Evolutionary conservation across 2,329 filamentous ascomycete species (phyloP), one percentile per base, ranked within the genome.

Genomic region (Trichocomaceae sp.): DNA sequence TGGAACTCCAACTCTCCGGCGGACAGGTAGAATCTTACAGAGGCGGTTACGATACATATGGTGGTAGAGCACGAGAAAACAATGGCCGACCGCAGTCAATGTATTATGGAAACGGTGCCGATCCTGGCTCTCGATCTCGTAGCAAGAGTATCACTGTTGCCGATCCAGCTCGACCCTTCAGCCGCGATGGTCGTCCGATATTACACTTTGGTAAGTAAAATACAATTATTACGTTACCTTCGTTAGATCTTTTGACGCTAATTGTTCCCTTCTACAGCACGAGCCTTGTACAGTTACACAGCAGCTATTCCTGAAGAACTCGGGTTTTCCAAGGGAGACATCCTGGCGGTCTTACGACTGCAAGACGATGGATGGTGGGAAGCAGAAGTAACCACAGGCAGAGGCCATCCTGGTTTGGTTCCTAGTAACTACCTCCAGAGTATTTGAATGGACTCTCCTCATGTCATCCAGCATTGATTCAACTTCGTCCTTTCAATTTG

Each of bases 351-450:
- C 13, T 77, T 96, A 47, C 82, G 91, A 57, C 83, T 95, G 65
- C 93, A 99, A 73, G 93, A 99, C 69, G 93, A 99, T 67, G 93
- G 93, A 19, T 99, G 93, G 93, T 99, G 95, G 93, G 93, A 99
- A 75, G 95, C 95, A 12, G 92, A 96, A 71, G 83, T 96, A 41
- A 88, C 91, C 46, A 77, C 77, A 8, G 69, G 73, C 41, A 69
- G 67, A n/a, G 61, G 65, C 39, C 68, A 64, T 54, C 70, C 79
- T 15, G 83, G 83, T 22, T 72, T 86, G 61, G 83, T 86, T 50
- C 83, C 83, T 2, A 84, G 81, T 61, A 86, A 86, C 68, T 86
- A 86, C 64, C 67, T 86, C 54, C 83, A 85, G 69, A 75, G 77
- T 53, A 82, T 81, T 58, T 78, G 66, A 70, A 12, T n/a, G 39